Conservation (phyloP, 805 yeast genomes). For the Priceomyces medius region DNA sequence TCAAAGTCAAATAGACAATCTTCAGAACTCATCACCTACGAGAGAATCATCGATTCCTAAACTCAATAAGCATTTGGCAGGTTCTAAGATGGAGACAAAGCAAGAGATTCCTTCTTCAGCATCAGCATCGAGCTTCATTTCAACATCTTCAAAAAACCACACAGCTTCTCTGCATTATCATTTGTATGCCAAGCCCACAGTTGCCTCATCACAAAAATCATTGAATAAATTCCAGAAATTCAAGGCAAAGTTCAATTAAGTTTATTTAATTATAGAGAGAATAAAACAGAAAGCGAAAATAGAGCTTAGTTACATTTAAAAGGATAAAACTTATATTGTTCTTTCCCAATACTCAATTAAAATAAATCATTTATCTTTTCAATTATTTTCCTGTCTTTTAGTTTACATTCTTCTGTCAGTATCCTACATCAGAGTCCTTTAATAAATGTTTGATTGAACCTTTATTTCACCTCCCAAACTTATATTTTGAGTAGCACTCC, state of each 20-base stretch:
- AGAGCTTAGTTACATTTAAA: no score
- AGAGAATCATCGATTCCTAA: constrained; percentile 12
- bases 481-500: constrained; percentile 70
- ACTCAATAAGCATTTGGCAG: constrained; percentile 12
- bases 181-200: constrained; percentile 38
- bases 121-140: constrained; percentile 1
- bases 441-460: constrained; percentile 51
- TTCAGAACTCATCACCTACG: background rate
- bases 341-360: no score
- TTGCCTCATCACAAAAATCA: constrained; percentile 41
- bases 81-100: constrained; percentile 3
- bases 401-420: no score
- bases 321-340: no score
- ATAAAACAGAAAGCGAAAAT: no score
- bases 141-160: constrained; percentile 9
- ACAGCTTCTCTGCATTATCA: constrained; percentile 32
- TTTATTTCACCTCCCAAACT: constrained; percentile 60
- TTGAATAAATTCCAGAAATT: constrained; percentile 34
- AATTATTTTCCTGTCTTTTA: no score
- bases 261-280: constrained; percentile 1
- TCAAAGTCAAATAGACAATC: constrained; percentile 1
- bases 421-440: no score
- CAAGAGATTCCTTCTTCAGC: background rate
- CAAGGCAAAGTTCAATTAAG: constrained; percentile 30
- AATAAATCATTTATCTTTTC: no score